Evolutionary conservation across 768 basidiomycete species (phyloP).

Genomic region (Royoungia palumana): DNA sequence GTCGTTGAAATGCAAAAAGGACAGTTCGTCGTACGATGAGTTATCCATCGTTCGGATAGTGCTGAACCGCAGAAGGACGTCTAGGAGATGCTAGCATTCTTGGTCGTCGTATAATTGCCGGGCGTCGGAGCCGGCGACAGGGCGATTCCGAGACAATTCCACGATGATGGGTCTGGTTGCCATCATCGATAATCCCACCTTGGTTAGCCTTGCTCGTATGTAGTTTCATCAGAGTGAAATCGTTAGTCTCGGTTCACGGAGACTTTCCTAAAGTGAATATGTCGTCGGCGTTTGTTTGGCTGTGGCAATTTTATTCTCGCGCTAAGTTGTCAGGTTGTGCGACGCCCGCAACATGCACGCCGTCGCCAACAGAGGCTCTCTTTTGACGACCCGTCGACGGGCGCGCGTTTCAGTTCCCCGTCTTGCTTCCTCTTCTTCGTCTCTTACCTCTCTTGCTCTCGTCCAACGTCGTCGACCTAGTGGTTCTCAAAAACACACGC

Average conservation of each 20-base stretch:
- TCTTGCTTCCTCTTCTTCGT: neutral
- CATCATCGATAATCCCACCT: too few species aligned
- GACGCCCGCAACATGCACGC: slow-evolving; percentile 1
- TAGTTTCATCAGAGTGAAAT: too few species aligned
- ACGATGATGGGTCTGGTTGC: too few species aligned
- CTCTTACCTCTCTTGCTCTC: neutral
- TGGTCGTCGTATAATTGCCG: neutral
- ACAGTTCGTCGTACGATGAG: neutral
- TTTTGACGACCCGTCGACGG: slow-evolving; percentile 8
- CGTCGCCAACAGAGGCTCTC: neutral
- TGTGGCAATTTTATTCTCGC: slow-evolving; percentile 11
- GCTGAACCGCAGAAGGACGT: too few species aligned
- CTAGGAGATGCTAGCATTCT: too few species aligned
- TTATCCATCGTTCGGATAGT: neutral
- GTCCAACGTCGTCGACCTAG: neutral
- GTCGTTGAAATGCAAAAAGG: slow-evolving; percentile 8
- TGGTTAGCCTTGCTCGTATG: neutral
- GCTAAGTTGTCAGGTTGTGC: too few species aligned
- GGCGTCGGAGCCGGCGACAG: too few species aligned
- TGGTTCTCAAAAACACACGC: neutral
- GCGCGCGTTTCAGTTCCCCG: neutral
- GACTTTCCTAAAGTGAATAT: slow-evolving; percentile 21
- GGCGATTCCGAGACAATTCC: neutral
- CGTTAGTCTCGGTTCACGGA: neutral
- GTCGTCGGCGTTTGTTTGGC: slow-evolving; percentile 8